These are phyloP conservation scores for Leptomonas seymouri DNA, from an alignment of 208 protist genomes.

Conservation along the genomic window DNA sequence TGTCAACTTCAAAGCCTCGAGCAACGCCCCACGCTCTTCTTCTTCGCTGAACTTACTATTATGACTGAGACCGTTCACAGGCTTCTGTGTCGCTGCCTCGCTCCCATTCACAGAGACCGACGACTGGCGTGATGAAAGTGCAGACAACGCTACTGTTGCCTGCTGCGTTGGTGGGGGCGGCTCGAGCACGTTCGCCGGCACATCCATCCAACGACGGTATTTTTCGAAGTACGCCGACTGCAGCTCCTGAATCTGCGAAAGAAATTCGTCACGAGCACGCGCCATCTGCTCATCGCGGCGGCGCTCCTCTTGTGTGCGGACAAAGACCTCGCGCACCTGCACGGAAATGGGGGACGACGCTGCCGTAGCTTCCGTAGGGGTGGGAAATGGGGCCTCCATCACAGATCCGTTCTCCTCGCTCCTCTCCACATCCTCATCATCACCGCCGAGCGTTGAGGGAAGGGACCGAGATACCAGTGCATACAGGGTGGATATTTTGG, in stretches of 20 bases:
- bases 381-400: not conserved
- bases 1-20: conserved; percentile 15
- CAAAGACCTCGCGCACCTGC: conserved; percentile 43
- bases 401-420: conserved; percentile 12
- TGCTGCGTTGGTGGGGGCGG: not conserved
- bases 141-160: not conserved
- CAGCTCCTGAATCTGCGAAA: conserved; percentile 75
- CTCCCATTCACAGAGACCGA: not conserved
- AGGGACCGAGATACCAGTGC: conserved; percentile 50
- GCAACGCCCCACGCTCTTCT: conserved; percentile 34
- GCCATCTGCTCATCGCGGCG: conserved; percentile 49
- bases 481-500: conserved; percentile 53
- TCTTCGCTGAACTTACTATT: conserved; percentile 14
- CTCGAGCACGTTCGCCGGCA: conserved; percentile 62
- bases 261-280: conserved; percentile 68
- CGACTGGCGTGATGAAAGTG: conserved; percentile 3
- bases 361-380: not conserved
- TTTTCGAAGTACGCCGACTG: conserved; percentile 77
- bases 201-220: conserved; percentile 86
- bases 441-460: conserved; percentile 55
- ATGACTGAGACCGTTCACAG: not conserved
- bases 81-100: conserved; percentile 4
- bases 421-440: conserved; percentile 24
- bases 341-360: not conserved
- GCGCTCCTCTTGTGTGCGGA: conserved; percentile 54